Evolutionary conservation across 129 eudicot species (phyloP).

Genomic region (Saposhnikovia divaricata): DNA sequence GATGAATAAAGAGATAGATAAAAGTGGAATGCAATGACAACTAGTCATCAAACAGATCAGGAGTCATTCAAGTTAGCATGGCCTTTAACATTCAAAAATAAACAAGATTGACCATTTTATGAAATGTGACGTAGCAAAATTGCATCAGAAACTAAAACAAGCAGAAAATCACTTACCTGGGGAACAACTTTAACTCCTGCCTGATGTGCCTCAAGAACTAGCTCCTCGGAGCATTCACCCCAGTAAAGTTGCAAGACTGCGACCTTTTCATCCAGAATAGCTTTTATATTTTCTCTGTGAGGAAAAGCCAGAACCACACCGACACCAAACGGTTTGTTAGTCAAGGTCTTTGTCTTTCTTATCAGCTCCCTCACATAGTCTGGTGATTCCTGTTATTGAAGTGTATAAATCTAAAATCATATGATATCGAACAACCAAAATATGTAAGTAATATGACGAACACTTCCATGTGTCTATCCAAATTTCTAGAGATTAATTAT

Average conservation of each 20-base stretch:
- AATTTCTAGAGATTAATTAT: neutral
- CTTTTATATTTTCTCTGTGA: conserved; percentile 68
- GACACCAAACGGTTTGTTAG: conserved; percentile 88
- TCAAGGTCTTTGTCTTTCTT: conserved; percentile 71
- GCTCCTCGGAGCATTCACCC: conserved; percentile 67
- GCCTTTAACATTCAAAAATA: neutral
- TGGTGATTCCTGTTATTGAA: conserved; percentile 65
- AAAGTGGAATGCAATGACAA: neutral
- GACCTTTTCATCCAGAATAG: conserved; percentile 73
- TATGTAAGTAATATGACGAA: neutral
- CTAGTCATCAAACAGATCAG: neutral
- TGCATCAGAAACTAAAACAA: neutral
- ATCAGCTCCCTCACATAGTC: conserved; percentile 76
- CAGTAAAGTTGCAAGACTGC: conserved; percentile 83
- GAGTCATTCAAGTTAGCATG: neutral
- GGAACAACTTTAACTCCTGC: conserved; percentile 88
- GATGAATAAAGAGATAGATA: neutral
- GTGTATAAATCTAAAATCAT: neutral
- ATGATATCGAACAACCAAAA: neutral
- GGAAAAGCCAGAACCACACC: conserved; percentile 91
- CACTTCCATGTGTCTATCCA: neutral
- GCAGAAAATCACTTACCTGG: conserved; percentile 41
- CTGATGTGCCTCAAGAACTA: conserved; percentile 67
- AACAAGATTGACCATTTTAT: neutral
- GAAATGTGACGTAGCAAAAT: neutral